phyloP scores from a whole-genome alignment of 148 eudicot genomes.

The Tetragonia tetragonoides region DNA sequence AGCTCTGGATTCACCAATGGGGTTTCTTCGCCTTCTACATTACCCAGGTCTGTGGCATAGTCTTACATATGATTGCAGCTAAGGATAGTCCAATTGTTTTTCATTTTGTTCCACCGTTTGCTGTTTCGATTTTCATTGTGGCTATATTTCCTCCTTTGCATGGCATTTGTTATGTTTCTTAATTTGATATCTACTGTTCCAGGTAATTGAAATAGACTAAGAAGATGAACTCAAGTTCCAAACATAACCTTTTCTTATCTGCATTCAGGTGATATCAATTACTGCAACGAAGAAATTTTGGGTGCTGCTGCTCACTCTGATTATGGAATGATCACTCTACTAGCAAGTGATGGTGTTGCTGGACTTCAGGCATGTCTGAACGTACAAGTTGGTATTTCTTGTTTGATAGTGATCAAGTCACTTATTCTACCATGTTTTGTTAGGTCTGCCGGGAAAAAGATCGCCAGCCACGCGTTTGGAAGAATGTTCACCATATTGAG shows the following conservation, averaged over 20 bases:
- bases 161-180: no score
- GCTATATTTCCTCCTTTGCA: background rate
- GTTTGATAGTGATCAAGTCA: background rate
- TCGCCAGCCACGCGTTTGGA: conserved; percentile 51
- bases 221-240: no score
- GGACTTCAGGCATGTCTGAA: conserved; percentile 70
- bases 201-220: background rate
- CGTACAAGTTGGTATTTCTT: background rate
- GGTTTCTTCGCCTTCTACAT: conserved; percentile 69
- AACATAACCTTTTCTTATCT: background rate
- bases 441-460: conserved; percentile 65
- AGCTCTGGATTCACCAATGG: conserved; percentile 48
- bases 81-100: background rate
- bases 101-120: background rate
- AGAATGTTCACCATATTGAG: conserved; percentile 51
- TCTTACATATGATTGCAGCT: background rate
- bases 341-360: conserved; percentile 69
- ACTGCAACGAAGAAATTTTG: conserved; percentile 37
- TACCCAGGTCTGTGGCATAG: conserved; percentile 55
- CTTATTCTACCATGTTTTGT: conserved; percentile 5
- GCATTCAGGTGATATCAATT: conserved; percentile 37
- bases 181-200: no score
- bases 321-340: conserved; percentile 85
- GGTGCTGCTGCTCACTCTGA: conserved; percentile 90
- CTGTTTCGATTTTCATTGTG: no score